Evolutionary conservation across 2,329 filamentous ascomycete species (phyloP), one percentile per base, ranked within the genome.

Genomic region (Nectriaceae sp.): DNA sequence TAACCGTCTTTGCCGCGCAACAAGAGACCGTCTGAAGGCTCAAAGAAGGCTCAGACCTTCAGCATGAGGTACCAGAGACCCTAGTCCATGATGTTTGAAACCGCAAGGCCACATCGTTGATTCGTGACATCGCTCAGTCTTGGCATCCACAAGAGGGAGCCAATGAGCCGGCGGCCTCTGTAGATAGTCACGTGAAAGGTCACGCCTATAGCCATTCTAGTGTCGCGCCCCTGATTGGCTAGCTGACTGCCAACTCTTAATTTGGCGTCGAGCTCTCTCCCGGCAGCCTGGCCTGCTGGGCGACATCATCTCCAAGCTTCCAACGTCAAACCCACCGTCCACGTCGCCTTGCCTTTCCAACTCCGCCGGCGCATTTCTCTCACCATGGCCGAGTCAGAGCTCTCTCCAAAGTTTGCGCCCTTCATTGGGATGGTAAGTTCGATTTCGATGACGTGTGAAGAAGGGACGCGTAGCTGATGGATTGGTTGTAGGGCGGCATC

Each of bases 361-460:
- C 47, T 53, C 53, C 45, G 46, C 44, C 56, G 53, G 55, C 56
- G 49, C 49, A n/a, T 49, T 52, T 52, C 47, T 45, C 56, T 60
- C 56, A 73, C 41, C 54, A 83, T 83, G 80, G 73, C 70, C 50
- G 75, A 68, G 46, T 62, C 80, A 59, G 82, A 85, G 59, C 72
- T 84, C 54, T 77, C 86, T 50, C 89, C 89, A 62, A 89, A 88
- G 74, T 93, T 92, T 69, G 89, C 89, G 75, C 89, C 89, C 62
- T 94, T 93, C 77, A 80, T 93, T 69, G 89, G 89, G 77, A 90
- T 93, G 88, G 88, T 91, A 77, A 73, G 85, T 75, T 46, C 31
- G 13, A 21, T 35, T 11, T 37, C 16, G 22, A 45, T 42, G 42
- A 40, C 41, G 44, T 40, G 48, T 36, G 37, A 38, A 35, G 46